Base-by-base conservation (phyloP, 768 basidiomycete species). In the Phylloporus scabripes region DNA sequence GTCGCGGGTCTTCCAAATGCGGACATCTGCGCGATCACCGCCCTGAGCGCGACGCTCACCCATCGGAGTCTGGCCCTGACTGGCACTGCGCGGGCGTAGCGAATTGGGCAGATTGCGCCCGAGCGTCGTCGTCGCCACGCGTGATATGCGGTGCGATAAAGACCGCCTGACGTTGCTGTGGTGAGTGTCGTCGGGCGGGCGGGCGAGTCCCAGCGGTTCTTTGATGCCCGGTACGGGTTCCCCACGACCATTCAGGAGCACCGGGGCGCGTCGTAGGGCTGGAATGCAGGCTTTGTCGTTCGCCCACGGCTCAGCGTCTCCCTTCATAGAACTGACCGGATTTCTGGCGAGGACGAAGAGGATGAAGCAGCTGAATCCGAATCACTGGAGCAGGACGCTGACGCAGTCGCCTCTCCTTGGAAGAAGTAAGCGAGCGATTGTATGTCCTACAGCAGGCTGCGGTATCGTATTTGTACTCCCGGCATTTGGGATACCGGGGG, bases 211-310 rank as follows among this genome's bases (percentile, higher is more conserved):
- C n/a, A 36, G 17, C 6, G 37, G 12, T 12, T 21, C 17, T 31
- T 23, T 36, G 29, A 42, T 18, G 23, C 18, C 46, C 11, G 9
- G 45, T 4, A 57, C 53, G 24, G 59, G 61, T 24, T 65, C 61
- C 33, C 62, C 60, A 18, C 64, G 65, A 52, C 60, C 64, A n/a
- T 63, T 62, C 32, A 67, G 50, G 40, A 76, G 51, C 45, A 62
- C 67, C 11, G 64, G 64, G 1, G 74, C 74, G n/a, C 75, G 66
- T 42, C 62, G 68, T 4, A 76, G 57, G 26, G 63, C 50, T 14
- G 63, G 66, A 28, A 32, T 50, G 14, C 62, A 52, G n/a, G 12
- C 1, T 34, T 38, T 20, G 17, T 43, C 41, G 45, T 46, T 46
- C 29, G 14, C 20, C 33, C 48, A 23, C 14, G 7, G n/a, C 10